Percentiles rank a stretch among this genome's conserved stretches.
Conservation (phyloP, 371 early-diverging fungal species). For the Enteropsectra breve region DNA sequence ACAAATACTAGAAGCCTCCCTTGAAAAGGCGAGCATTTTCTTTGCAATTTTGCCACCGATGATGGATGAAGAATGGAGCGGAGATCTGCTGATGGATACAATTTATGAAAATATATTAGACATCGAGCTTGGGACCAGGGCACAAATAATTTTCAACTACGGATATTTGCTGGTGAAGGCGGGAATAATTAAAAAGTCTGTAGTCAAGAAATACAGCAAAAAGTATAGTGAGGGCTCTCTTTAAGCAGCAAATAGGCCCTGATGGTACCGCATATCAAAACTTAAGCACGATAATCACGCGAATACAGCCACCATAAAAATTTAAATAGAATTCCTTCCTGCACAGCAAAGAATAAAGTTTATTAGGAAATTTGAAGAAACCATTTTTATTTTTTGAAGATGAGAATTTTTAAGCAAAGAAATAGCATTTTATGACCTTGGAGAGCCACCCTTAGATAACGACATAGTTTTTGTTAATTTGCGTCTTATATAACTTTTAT, state of each 20-base stretch:
- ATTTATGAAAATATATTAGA: neutral
- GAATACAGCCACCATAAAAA: too few relatives aligned
- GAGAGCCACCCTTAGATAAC: too few relatives aligned
- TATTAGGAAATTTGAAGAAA: too few relatives aligned
- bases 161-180: constrained; percentile 6
- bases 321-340: too few relatives aligned
- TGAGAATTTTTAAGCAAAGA: too few relatives aligned
- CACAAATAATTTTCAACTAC: constrained; percentile 10
- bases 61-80: neutral
- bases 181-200: constrained; percentile 32
- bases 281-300: too few relatives aligned
- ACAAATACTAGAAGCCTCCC: neutral
- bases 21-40: constrained; percentile 6
- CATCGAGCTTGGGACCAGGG: neutral
- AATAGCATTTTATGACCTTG: too few relatives aligned
- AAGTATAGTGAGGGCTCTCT: neutral
- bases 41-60: neutral
- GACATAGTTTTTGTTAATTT: too few relatives aligned
- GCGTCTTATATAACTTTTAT: too few relatives aligned
- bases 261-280: too few relatives aligned
- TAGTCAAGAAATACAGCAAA: constrained; percentile 36
- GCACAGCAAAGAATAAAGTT: too few relatives aligned
- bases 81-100: neutral
- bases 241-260: constrained; percentile 21
- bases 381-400: too few relatives aligned